Conservation (phyloP, 495 filamentous ascomycete genomes). For the Talaromyces trachyspermus region DNA sequence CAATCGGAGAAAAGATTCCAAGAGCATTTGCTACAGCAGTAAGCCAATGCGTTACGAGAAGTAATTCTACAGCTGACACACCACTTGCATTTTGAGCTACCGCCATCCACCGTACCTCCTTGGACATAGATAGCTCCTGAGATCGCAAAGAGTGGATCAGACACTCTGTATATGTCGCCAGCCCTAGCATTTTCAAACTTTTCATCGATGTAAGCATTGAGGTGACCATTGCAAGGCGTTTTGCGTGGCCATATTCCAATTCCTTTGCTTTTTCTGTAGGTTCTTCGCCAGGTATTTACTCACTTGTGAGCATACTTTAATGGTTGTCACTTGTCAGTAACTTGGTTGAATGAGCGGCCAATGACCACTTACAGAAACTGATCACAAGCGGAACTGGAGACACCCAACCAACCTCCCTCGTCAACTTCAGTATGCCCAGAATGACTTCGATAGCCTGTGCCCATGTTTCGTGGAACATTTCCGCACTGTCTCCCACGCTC, state of each 20-base stretch:
- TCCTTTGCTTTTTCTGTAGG: slow-evolving; percentile 18
- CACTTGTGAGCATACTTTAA: slow-evolving; percentile 11
- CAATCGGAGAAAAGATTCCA: slow-evolving; percentile 21
- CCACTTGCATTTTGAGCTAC: slow-evolving; percentile 36
- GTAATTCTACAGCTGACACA: slow-evolving; percentile 15
- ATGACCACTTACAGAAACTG: slow-evolving; percentile 26
- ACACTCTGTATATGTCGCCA: slow-evolving; percentile 23
- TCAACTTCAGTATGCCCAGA: slow-evolving; percentile 44
- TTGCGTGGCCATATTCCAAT: slow-evolving; percentile 47
- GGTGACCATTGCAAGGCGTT: slow-evolving; percentile 40
- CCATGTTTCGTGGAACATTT: slow-evolving; percentile 43
- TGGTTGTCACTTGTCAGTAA: background rate
- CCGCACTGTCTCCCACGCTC: slow-evolving; percentile 24
- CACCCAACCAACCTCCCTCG: slow-evolving; percentile 39
- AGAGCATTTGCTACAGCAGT: slow-evolving; percentile 20
- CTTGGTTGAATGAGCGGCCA: background rate
- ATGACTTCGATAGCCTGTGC: slow-evolving; percentile 44
- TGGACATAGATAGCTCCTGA: slow-evolving; percentile 34
- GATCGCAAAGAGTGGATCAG: slow-evolving; percentile 34
- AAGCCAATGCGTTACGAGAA: too few species aligned
- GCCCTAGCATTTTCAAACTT: slow-evolving; percentile 49
- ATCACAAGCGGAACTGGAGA: slow-evolving; percentile 39
- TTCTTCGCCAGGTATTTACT: slow-evolving; percentile 21
- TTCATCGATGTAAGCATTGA: slow-evolving; percentile 44
- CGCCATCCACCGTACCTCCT: slow-evolving; percentile 34